phyloP scores from a whole-genome alignment of 208 protist species.

The Trypanosoma mega region DNA sequence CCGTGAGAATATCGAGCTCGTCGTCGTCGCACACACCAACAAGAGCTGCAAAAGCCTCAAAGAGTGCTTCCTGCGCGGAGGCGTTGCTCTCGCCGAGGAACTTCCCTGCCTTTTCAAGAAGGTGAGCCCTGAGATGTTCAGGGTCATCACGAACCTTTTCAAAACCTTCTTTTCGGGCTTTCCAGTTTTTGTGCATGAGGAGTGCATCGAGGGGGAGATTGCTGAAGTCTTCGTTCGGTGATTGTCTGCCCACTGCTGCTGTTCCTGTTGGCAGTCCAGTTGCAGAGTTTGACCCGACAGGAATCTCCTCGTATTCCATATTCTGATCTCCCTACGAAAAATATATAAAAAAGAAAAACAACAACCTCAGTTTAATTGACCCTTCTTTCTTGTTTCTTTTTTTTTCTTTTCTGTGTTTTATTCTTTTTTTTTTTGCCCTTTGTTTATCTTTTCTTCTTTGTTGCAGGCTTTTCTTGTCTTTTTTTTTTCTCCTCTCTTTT shows the following conservation, averaged over 20 bases:
- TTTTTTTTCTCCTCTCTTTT: background rate
- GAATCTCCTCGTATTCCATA: slow-evolving; percentile 14
- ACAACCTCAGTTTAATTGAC: too few relatives aligned
- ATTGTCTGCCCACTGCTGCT: background rate
- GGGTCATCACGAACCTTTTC: slow-evolving; percentile 44
- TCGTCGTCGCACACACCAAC: slow-evolving; percentile 35
- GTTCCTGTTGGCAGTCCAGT: background rate
- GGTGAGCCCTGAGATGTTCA: slow-evolving; percentile 17
- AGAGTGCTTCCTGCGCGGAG: slow-evolving; percentile 57
- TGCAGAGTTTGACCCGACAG: background rate
- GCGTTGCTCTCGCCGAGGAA: slow-evolving; percentile 53
- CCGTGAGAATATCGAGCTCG: slow-evolving; percentile 38
- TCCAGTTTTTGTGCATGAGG: slow-evolving; percentile 71
- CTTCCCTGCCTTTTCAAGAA: slow-evolving; percentile 44
- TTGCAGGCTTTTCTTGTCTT: background rate
- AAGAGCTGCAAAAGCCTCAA: slow-evolving; percentile 52
- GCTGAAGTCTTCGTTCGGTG: slow-evolving; percentile 52
- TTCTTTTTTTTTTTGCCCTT: too few relatives aligned
- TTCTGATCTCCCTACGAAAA: slow-evolving; percentile 9
- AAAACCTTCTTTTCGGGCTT: slow-evolving; percentile 66
- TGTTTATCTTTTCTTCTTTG: slow-evolving; percentile 14
- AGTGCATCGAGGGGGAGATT: slow-evolving; percentile 41
- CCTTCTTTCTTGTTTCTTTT: too few relatives aligned
- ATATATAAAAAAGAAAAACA: too few relatives aligned
- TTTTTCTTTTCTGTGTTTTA: too few relatives aligned